Conservation (phyloP, 495 filamentous ascomycete genomes). For the Xylaria cubensis region DNA sequence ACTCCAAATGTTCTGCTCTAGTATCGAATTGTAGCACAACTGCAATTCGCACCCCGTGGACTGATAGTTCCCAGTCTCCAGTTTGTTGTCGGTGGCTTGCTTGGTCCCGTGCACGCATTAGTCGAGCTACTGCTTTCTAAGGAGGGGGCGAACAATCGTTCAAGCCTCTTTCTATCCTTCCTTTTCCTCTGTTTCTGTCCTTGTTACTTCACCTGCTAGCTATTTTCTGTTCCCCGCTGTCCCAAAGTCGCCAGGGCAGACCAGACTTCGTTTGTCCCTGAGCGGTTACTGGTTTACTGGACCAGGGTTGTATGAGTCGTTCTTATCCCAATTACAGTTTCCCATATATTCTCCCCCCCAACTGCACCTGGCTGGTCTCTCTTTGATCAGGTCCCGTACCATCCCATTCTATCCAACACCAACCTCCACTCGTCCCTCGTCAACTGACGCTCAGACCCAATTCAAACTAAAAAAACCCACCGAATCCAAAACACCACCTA, state of each 20-base stretch:
- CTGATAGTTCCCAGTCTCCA: background rate
- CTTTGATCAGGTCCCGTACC: constrained; percentile 13
- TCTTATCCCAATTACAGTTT: constrained; percentile 20
- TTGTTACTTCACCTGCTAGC: background rate
- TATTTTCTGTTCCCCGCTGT: background rate
- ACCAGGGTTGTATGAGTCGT: constrained; percentile 16
- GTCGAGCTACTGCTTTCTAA: background rate
- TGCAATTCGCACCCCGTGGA: constrained; percentile 1
- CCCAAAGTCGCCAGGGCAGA: background rate
- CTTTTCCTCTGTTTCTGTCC: background rate
- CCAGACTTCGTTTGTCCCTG: constrained; percentile 10
- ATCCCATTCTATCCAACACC: constrained; percentile 15
- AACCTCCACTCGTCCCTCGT: constrained; percentile 2
- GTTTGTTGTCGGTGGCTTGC: constrained; percentile 19
- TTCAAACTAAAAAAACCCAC: background rate
- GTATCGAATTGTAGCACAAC: constrained; percentile 9
- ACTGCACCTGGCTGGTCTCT: constrained; percentile 3
- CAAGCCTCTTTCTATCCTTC: background rate
- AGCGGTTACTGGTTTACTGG: background rate
- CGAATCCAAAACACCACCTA: constrained; percentile 17
- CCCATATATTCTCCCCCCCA: constrained; percentile 13
- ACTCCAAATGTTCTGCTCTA: background rate
- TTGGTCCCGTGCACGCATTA: constrained; percentile 21
- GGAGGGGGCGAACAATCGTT: constrained; percentile 23
- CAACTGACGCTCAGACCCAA: constrained; percentile 6